A percentile compares a stretch with the other conserved stretches of the same genome.
phyloP scores from a whole-genome alignment of 192 early-diverging fungal species.

The Oehlia diaphana region DNA sequence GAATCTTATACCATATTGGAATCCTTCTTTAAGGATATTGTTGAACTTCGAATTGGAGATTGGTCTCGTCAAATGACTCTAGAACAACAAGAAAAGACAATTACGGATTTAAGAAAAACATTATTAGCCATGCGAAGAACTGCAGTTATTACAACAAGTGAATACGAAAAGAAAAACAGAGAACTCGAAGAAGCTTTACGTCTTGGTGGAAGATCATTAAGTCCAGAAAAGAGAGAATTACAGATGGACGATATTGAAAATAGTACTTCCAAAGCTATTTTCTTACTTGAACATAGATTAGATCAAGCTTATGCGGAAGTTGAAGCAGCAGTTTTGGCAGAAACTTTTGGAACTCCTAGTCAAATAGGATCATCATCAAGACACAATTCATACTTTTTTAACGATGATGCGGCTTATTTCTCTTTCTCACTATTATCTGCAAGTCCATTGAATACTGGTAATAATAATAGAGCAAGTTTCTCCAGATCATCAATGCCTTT shows the following conservation, averaged over 20 bases:
- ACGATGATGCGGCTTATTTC: background rate
- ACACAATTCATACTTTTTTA: background rate
- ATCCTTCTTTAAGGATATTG: conserved; percentile 57
- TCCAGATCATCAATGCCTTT: conserved; percentile 1
- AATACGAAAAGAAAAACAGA: too few relatives aligned
- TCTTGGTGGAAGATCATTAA: too few relatives aligned
- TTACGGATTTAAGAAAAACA: conserved; percentile 40
- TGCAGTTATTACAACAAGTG: too few relatives aligned
- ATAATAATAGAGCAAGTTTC: background rate
- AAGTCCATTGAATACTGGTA: background rate
- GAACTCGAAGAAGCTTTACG: conserved; percentile 30
- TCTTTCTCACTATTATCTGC: background rate
- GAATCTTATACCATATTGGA: conserved; percentile 55
- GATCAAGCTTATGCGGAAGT: too few relatives aligned
- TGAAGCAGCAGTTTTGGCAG: too few relatives aligned
- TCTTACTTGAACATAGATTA: background rate
- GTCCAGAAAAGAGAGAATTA: background rate
- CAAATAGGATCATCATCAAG: background rate
- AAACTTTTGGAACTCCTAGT: too few relatives aligned
- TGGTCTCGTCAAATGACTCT: conserved; percentile 46
- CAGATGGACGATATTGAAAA: conserved; percentile 3
- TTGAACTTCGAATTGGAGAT: conserved; percentile 49
- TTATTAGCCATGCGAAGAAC: too few relatives aligned
- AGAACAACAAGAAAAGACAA: conserved; percentile 50
- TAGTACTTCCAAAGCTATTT: background rate